phyloP scores from a whole-genome alignment of 345 rosid species.

The Cochlearia excelsa region DNA sequence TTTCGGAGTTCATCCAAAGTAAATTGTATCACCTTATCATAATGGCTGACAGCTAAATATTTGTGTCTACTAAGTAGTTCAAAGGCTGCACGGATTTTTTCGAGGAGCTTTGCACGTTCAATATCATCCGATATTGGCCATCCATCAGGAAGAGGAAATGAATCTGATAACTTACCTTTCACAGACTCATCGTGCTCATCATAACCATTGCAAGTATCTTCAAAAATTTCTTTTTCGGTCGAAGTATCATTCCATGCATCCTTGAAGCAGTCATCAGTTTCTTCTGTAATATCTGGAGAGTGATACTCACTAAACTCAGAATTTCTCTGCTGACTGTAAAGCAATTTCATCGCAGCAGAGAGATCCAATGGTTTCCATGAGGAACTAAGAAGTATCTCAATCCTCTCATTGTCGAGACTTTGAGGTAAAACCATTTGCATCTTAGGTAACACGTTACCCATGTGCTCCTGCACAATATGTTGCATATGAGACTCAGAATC shows the following conservation, averaged over 20 bases:
- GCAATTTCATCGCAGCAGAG: slow-evolving; percentile 57
- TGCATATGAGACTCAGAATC: slow-evolving; percentile 72
- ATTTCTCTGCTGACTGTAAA: slow-evolving; percentile 46
- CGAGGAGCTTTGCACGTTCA: slow-evolving; percentile 78
- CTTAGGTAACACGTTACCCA: slow-evolving; percentile 67
- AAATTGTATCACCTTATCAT: slow-evolving; percentile 67
- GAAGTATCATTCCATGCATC: slow-evolving; percentile 81
- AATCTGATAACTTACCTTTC: slow-evolving; percentile 35
- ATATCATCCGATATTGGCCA: slow-evolving; percentile 76
- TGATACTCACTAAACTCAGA: slow-evolving; percentile 43
- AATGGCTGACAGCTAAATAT: slow-evolving; percentile 76
- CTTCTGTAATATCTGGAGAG: slow-evolving; percentile 43
- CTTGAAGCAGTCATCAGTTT: slow-evolving; percentile 61
- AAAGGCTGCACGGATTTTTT: slow-evolving; percentile 59
- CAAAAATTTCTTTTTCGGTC: slow-evolving; percentile 51
- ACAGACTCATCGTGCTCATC: slow-evolving; percentile 43
- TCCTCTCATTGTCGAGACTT: slow-evolving; percentile 59
- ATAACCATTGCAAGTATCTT: slow-evolving; percentile 42
- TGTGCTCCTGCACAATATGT: slow-evolving; percentile 74
- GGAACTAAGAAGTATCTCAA: slow-evolving; percentile 62
- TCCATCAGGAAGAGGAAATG: slow-evolving; percentile 44
- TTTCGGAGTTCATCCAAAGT: slow-evolving; percentile 73
- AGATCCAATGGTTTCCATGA: slow-evolving; percentile 91
- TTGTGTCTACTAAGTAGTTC: slow-evolving; percentile 72
- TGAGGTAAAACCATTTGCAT: slow-evolving; percentile 79